phyloP scores from a whole-genome alignment of 2,329 filamentous ascomycete species.

The Coleophoma cylindrospora region DNA sequence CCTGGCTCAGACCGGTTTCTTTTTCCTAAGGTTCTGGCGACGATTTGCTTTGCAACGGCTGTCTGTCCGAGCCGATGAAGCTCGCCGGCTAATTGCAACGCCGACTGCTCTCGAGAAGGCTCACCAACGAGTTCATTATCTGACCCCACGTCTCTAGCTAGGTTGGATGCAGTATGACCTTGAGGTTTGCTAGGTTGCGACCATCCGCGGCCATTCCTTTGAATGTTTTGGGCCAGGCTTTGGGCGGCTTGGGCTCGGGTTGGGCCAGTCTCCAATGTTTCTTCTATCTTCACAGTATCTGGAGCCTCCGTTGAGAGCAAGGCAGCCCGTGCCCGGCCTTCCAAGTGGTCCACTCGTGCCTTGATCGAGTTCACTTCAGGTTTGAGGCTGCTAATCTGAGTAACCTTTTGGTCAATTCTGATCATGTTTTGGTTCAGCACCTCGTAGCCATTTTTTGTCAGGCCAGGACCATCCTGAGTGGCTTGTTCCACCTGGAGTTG shows the following conservation, averaged over 20 bases:
- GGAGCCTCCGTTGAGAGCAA: not conserved
- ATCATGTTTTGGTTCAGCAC: slow-evolving; percentile 13
- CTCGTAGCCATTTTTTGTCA: slow-evolving; percentile 11
- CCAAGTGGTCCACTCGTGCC: slow-evolving; percentile 9
- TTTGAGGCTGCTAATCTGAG: slow-evolving; percentile 21
- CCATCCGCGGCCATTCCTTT: no score
- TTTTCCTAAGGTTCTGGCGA: not conserved
- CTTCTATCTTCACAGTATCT: not conserved
- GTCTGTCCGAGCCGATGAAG: not conserved
- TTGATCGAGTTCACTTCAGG: slow-evolving; percentile 15
- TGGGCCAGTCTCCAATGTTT: not conserved
- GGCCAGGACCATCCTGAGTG: not conserved
- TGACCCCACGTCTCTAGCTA: not conserved
- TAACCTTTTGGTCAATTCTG: slow-evolving; percentile 15
- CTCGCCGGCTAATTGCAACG: not conserved
- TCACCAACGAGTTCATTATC: not conserved
- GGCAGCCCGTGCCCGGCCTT: slow-evolving; percentile 2
- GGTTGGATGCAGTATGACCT: not conserved
- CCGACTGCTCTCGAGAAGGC: not conserved
- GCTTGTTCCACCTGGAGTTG: slow-evolving; percentile 3
- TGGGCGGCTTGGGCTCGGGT: not conserved
- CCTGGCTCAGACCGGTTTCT: not conserved
- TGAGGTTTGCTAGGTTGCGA: not conserved
- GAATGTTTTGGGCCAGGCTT: no score
- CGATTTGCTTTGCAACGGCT: not conserved